Evolutionary conservation across 768 basidiomycete species (phyloP), one percentile per base, ranked within the genome.

Genomic region (Phaeotremella skinneri): DNA sequence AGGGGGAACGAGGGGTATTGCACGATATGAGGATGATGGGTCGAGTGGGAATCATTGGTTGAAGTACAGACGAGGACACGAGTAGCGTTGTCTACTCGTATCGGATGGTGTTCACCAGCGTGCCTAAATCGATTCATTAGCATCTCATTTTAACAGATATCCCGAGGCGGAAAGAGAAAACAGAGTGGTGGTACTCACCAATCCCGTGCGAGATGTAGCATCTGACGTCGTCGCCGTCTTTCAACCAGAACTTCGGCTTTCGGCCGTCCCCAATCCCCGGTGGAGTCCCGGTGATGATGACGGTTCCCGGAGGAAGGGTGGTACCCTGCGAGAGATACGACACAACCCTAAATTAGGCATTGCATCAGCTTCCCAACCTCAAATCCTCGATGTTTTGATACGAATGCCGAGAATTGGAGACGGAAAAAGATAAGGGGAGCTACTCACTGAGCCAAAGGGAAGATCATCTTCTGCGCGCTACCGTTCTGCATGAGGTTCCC

Each of bases 301-400:
- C 80, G 0, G 87, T 85, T 0, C 90, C 90, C 0, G 88, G 86
- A 64, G 84, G 84, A 20, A 92, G 83, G 0, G 90, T 91, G 4
- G 89, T 91, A 2, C 85, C 88, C 70, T 90, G 88, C 0, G 88
- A 90, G 45, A 92, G 84, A 80, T 85, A 88, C 0, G 89, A 80
- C 43, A 92, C 48, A 55, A 64, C 53, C 23, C 61, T 62, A 26
- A 1, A 37, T 39, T n/a, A n/a, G n/a, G n/a, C n/a, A n/a, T n/a
- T n/a, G n/a, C n/a, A n/a, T n/a, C n/a, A n/a, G 45, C 7, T n/a
- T n/a, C n/a, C n/a, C n/a, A n/a, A n/a, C n/a, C n/a, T n/a, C n/a
- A n/a, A n/a, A n/a, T n/a, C n/a, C n/a, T n/a, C n/a, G n/a, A n/a
- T n/a, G n/a, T n/a, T n/a, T n/a, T n/a, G 32, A 30, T 20, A 9